Percentiles rank a stretch among this genome's conserved stretches.
Evolutionary conservation across 2,329 filamentous ascomycete genomes (phyloP).

Genomic region (Neofusicoccum ribis): DNA sequence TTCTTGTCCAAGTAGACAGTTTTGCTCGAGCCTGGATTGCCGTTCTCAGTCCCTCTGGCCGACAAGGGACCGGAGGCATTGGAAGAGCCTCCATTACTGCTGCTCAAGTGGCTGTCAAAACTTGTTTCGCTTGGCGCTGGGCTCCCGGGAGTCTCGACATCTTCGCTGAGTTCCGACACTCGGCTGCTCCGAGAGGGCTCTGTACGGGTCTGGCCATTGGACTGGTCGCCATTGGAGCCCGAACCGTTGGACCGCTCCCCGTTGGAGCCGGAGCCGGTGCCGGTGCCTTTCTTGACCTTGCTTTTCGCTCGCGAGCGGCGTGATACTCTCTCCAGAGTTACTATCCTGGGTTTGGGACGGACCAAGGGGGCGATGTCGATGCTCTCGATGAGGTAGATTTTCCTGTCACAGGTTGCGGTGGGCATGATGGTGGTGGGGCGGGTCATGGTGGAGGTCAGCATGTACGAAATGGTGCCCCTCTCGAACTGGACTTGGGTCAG

Average conservation of each 20-base stretch:
- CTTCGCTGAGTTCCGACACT: conserved; percentile 32
- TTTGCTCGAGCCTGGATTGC: conserved; percentile 50
- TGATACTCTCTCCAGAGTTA: conserved; percentile 86
- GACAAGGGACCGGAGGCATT: conserved; percentile 15
- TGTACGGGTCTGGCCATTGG: conserved; percentile 1
- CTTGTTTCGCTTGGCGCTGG: conserved; percentile 50
- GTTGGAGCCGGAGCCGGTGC: background rate
- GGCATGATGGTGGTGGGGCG: conserved; percentile 83
- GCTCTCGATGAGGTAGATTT: conserved; percentile 75
- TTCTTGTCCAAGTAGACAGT: conserved; percentile 65
- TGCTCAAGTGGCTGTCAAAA: conserved; percentile 58
- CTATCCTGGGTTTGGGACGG: conserved; percentile 74
- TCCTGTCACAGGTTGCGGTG: conserved; percentile 75
- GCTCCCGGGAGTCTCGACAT: conserved; percentile 39
- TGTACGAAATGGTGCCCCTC: conserved; percentile 87
- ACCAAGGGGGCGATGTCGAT: conserved; percentile 79
- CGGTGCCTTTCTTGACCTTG: conserved; percentile 11
- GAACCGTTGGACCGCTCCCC: background rate
- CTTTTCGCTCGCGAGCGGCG: conserved; percentile 63
- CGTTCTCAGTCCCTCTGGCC: conserved; percentile 41
- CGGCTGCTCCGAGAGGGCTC: conserved; percentile 28
- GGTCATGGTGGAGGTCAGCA: conserved; percentile 86
- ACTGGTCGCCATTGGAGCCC: background rate
- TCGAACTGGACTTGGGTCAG: conserved; percentile 70
- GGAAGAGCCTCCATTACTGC: conserved; percentile 46